Evolutionary conservation across 2,329 filamentous ascomycete genomes (phyloP), one percentile per base, ranked within the genome.

Genomic region (Nemania sp.): DNA sequence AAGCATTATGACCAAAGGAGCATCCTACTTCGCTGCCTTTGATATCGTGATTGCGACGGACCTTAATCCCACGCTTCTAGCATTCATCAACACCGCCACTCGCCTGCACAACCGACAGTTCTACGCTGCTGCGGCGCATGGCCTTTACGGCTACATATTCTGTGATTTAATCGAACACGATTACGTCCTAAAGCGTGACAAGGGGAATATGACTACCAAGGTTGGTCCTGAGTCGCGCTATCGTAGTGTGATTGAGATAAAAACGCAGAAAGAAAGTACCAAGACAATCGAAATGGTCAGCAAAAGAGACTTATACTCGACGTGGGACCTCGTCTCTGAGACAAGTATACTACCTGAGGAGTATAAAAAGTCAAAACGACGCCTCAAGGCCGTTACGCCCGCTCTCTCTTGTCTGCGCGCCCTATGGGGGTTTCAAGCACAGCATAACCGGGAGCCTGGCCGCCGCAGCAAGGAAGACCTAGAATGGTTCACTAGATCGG

Each of bases 131-230:
- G 91, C 90, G 58, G 89, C 92, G 2, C 93, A 98, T 77, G 96
- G 96, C 56, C 87, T 97, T 78, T 98, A 97, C 79, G 96, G 96
- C 64, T 99, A 93, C 82, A 92, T 97, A 72, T 99, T 99, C 79
- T 92, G 92, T 66, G 96, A 99, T 79, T 86, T 99, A 24, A 93
- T 97, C 73, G 87, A 90, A 75, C 96, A 99, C 79, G 90, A 94
- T 75, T 99, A 93, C 77, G 89, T 96, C 68, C 91, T 99, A 69
- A 91, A 97, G 82, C 90, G 96, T 65, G 89, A 93, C 69, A 90
- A 91, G 70, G 90, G 92, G 66, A 98, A 98, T 76, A 83, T 92
- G 13, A 77, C 88, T 22, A 90, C 89, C 0, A 79, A 85, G 47
- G 70, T 84, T 8, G 85, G 85, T 55, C 81, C 86, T 4, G 96